Conservation (phyloP, 2,329 filamentous ascomycete genomes). For the Curvularia eragrostidis region DNA sequence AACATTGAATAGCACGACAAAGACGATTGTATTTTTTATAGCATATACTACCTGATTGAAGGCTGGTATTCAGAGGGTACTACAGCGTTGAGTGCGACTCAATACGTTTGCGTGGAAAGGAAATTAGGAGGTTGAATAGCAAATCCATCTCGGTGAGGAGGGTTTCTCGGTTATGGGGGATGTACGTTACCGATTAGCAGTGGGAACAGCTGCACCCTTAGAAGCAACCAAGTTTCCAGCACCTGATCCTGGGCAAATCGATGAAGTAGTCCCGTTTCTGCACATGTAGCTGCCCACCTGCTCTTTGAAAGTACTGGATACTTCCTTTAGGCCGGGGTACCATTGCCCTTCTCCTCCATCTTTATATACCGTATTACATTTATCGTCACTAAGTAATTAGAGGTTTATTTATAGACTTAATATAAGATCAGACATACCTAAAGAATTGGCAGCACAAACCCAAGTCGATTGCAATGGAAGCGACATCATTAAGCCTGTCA, state of each 20-base stretch:
- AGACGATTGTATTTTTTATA: conserved; percentile 4
- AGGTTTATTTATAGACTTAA: background rate
- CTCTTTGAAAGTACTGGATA: conserved; percentile 9
- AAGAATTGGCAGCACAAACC: conserved; percentile 14
- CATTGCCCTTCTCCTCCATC: conserved; percentile 1
- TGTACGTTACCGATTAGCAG: background rate
- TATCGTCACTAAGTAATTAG: conserved; percentile 12
- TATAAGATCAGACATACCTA: conserved; percentile 9
- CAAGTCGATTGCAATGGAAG: conserved; percentile 12
- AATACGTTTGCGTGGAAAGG: background rate
- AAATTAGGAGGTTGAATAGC: background rate
- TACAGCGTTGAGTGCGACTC: background rate
- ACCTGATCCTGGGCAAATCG: conserved; percentile 7
- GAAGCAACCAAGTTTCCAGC: conserved; percentile 1
- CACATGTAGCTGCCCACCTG: conserved; percentile 21
- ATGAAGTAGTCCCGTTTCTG: conserved; percentile 13
- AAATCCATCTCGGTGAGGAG: conserved; percentile 3
- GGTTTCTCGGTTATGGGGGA: conserved; percentile 5
- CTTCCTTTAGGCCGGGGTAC: conserved; percentile 11
- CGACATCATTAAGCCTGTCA: conserved; percentile 13
- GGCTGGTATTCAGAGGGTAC: background rate
- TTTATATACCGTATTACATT: conserved; percentile 1
- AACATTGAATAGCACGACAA: background rate
- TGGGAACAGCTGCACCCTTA: background rate
- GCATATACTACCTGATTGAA: background rate